Evolutionary conservation across 257 asterid genomes (phyloP), one percentile per base, ranked within the genome.

Genomic region (Solanum stenotomum): DNA sequence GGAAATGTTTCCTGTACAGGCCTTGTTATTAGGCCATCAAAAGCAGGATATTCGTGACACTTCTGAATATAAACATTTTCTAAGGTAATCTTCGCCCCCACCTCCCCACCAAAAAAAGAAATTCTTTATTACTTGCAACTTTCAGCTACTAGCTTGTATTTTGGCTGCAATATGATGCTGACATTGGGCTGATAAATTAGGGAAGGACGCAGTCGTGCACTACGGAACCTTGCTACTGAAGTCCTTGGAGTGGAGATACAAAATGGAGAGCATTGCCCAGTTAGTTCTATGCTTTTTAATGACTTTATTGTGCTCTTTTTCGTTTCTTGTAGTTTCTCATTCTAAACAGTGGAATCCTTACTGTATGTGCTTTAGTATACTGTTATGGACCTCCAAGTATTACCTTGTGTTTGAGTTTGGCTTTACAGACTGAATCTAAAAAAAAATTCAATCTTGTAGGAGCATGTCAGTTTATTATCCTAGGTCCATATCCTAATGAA

Each of bases 221-320:
- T 97, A 86, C 93, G 94, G 92, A 92, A 91, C 91, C 98, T 97
- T 81, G 98, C 98, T 22, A 88, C 91, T 65, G 90, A 96, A 87
- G 90, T 92, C 90, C 98, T 97, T 40, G 89, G 89, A 68, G 98
- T 92, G 79, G 96, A 94, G 56, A 97, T 97, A 91, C 99, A 97
- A 93, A 94, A 90, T 84, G 99, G 99, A 65, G 98, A 94, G 92
- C 99, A 97, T 87, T 97, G 98, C 87, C 98, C 99, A 75, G 99
- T 97, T 78, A 89, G 96, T 93, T 89, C 81, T 87, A 83, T 84
- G 84, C 74, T 83, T 88, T 84, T 84, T 20, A 25, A 78, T 79
- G 71, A 20, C 78, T 33, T 86, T 6, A 63, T 72, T 35, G 75
- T 88, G 14, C 82, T 67, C 87, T 23, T 29, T 46, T 63, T 63